These are phyloP conservation scores for Epichloe amarillans DNA, from an alignment of 2,329 filamentous ascomycete species.

Conservation along the genomic window DNA sequence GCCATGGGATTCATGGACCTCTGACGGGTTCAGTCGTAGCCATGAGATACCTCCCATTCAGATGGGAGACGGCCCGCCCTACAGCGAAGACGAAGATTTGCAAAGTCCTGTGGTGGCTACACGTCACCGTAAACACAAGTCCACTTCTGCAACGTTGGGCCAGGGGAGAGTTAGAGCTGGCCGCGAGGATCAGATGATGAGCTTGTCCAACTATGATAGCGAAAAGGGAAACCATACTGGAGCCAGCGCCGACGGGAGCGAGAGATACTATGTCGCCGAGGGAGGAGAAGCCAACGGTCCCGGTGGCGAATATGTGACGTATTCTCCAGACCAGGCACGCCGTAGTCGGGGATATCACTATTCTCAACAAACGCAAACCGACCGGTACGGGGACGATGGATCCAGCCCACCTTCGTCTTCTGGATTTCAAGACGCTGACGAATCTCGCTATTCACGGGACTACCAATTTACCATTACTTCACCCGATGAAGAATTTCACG, in stretches of 20 bases:
- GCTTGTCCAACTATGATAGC: slow-evolving; percentile 37
- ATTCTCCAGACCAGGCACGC: slow-evolving; percentile 51
- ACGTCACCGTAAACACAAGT: slow-evolving; percentile 76
- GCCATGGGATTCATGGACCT: slow-evolving; percentile 42
- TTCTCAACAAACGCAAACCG: slow-evolving; percentile 32
- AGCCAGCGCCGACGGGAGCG: slow-evolving; percentile 55
- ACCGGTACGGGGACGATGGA: slow-evolving; percentile 37
- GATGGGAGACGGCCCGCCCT: slow-evolving; percentile 80
- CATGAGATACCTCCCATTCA: slow-evolving; percentile 70
- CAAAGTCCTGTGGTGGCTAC: slow-evolving; percentile 82
- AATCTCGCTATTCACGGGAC: slow-evolving; percentile 75
- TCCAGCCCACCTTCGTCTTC: slow-evolving; percentile 48
- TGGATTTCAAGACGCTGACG: slow-evolving; percentile 45
- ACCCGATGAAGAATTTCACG: slow-evolving; percentile 94
- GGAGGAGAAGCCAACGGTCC: slow-evolving; percentile 59
- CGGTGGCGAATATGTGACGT: slow-evolving; percentile 70
- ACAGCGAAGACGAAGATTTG: slow-evolving; percentile 90
- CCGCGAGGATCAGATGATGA: slow-evolving; percentile 30
- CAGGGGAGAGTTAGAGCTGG: slow-evolving; percentile 31
- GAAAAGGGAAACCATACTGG: slow-evolving; percentile 56
- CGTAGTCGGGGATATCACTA: slow-evolving; percentile 35
- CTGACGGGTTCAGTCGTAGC: slow-evolving; percentile 43
- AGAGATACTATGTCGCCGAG: slow-evolving; percentile 62
- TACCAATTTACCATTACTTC: slow-evolving; percentile 93
- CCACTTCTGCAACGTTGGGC: slow-evolving; percentile 38